Evolutionary conservation across 345 rosid genomes (phyloP), one percentile per base, ranked within the genome.

Genomic region (Pistacia atlantica): DNA sequence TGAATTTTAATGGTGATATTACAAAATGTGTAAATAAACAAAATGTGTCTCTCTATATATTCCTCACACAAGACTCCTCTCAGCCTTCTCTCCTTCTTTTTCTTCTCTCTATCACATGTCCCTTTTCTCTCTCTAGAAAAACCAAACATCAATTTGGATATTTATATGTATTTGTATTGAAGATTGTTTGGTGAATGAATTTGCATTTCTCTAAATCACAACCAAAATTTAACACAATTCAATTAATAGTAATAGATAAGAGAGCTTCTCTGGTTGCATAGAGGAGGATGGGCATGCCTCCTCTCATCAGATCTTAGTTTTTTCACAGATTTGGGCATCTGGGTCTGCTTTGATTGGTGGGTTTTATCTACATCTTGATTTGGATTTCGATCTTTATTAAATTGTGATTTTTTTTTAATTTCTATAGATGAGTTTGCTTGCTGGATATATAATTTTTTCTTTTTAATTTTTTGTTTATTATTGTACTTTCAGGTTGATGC

Each of bases 301-400:
- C 86, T 86, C 89, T 88, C 83, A 84, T 85, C 95, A 89, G 97
- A 91, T 92, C 98, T 89, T 85, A 88, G 83, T 69, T 76, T 78
- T 77, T 67, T 62, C 69, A 87, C 79, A 88, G 93, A 89, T 95
- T 91, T 87, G 75, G 67, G 75, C 87, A 85, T 85, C 90, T 90
- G 88, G 95, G 91, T 86, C 82, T 83, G 76, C 79, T 86, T 79
- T 80, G 81, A 86, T 91, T 86, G 92, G 93, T 91, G 88, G 84
- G 92, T 89, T 86, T 84, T 75, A 52, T 59, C 20, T 37, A 81
- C 73, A 81, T 89, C 85, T 83, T 71, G 79, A 80, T 85, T 83
- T 81, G 75, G 84, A 71, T 82, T 77, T 77, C 77, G 89, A 89
- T 90, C 85, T 72, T 76, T 58, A 48, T 71, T 33, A 72, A 68